These are phyloP conservation scores for Podospora fimiseda DNA, from an alignment of 495 filamentous ascomycete species.

Conservation along the genomic window DNA sequence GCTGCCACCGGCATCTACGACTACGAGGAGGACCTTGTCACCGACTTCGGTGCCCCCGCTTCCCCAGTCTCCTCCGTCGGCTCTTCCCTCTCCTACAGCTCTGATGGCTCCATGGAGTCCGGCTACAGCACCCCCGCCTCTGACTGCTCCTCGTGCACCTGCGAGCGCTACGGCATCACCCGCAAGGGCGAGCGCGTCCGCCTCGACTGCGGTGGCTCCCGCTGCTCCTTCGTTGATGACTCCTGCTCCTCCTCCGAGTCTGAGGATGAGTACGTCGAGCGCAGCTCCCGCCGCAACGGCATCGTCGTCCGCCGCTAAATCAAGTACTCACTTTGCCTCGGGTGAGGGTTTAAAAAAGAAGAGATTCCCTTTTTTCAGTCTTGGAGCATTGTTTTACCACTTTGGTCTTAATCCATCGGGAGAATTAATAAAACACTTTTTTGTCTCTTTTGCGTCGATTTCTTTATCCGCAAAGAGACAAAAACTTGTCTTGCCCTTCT, in stretches of 20 bases:
- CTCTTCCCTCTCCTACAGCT: conserved; percentile 71
- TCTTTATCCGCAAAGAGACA: too few relatives aligned
- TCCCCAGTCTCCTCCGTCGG: conserved; percentile 65
- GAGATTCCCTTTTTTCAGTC: conserved; percentile 10
- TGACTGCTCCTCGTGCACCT: conserved; percentile 60
- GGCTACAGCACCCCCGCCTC: conserved; percentile 57
- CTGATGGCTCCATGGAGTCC: conserved; percentile 65
- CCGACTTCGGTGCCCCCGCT: conserved; percentile 39
- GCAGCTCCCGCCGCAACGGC: conserved; percentile 62
- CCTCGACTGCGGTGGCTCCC: conserved; percentile 83
- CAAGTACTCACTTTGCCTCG: conserved; percentile 18
- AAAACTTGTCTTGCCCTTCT: neutral
- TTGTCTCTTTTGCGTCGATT: too few relatives aligned
- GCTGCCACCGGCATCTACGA: conserved; percentile 63
- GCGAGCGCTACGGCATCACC: conserved; percentile 94
- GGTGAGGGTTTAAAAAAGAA: too few relatives aligned
- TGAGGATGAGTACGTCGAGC: conserved; percentile 53
- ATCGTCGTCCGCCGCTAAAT: conserved; percentile 58
- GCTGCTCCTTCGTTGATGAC: conserved; percentile 67
- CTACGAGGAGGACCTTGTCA: conserved; percentile 53
- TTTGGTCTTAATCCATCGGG: conserved; percentile 5
- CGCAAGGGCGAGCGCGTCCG: conserved; percentile 85
- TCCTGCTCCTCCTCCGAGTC: conserved; percentile 55
- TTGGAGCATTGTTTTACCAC: conserved; percentile 14
- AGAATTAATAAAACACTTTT: neutral